These are phyloP conservation scores for Evansstolkia leycettana DNA, from an alignment of 495 filamentous ascomycete genomes.

Conservation along the genomic window DNA sequence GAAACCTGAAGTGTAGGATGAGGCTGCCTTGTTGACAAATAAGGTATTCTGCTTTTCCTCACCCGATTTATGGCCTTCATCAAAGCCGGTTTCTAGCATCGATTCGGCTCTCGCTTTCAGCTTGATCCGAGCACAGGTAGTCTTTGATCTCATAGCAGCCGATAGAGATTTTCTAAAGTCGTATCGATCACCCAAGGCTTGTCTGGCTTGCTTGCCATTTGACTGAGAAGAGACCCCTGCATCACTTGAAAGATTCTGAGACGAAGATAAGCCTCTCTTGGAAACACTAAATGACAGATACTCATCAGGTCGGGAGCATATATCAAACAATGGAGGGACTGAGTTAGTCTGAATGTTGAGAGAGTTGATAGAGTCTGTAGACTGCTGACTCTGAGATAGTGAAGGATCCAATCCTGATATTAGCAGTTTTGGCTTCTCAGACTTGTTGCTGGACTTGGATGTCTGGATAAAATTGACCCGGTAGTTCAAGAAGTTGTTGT, in stretches of 20 bases:
- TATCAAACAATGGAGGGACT: conserved; percentile 52
- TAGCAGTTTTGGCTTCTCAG: conserved; percentile 36
- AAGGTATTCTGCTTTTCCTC: conserved; percentile 5
- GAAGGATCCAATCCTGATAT: conserved; percentile 42
- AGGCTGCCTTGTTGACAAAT: conserved; percentile 6
- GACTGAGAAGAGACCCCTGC: conserved; percentile 29
- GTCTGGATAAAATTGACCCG: conserved; percentile 84
- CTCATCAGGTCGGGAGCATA: conserved; percentile 51
- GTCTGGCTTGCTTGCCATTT: conserved; percentile 49
- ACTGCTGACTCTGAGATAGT: conserved; percentile 62
- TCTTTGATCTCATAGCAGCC: conserved; percentile 54
- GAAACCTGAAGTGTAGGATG: too few species aligned
- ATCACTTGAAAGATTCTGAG: conserved; percentile 17
- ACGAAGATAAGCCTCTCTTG: conserved; percentile 35
- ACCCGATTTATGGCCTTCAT: conserved; percentile 2
- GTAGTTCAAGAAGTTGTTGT: conserved; percentile 75
- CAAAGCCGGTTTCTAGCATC: conserved; percentile 2
- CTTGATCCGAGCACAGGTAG: conserved; percentile 41
- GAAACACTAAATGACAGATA: conserved; percentile 44
- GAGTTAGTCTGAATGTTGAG: conserved; percentile 55
- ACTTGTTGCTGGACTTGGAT: conserved; percentile 44
- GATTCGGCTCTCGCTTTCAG: conserved; percentile 27
- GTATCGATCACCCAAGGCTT: conserved; percentile 83
- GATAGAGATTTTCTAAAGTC: conserved; percentile 83
- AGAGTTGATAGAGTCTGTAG: conserved; percentile 26